Percentiles rank a stretch among this genome's conserved stretches.
These are phyloP conservation scores for Basipetospora sp. DNA, from an alignment of 2,329 filamentous ascomycete species.

Conservation along the genomic window DNA sequence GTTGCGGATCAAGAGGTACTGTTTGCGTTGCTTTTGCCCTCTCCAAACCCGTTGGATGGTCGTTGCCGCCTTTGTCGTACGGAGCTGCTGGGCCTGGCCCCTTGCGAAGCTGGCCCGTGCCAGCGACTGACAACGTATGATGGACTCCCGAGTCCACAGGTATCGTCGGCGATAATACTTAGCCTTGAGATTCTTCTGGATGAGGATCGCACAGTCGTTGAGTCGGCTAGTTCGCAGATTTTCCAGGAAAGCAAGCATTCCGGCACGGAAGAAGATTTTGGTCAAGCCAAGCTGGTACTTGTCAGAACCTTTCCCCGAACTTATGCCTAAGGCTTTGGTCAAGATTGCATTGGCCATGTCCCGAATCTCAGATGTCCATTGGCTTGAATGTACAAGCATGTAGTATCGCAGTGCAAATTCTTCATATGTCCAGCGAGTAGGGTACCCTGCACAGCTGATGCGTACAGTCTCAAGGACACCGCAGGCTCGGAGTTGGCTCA, in stretches of 20 bases:
- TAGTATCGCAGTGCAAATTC: constrained; percentile 97
- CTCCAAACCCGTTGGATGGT: constrained; percentile 93
- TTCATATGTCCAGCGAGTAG: constrained; percentile 96
- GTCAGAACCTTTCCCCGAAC: constrained; percentile 59
- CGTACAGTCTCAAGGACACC: constrained; percentile 97
- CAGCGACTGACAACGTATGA: constrained; percentile 66
- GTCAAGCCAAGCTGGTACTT: constrained; percentile 96
- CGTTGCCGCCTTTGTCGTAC: constrained; percentile 73
- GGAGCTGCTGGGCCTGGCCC: constrained; percentile 62
- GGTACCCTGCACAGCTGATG: constrained; percentile 94
- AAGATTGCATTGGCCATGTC: constrained; percentile 89
- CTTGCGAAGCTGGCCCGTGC: constrained; percentile 66
- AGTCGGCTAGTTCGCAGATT: constrained; percentile 80
- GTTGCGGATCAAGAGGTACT: constrained; percentile 61
- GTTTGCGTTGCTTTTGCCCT: constrained; percentile 76
- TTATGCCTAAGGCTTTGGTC: constrained; percentile 69
- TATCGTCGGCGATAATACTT: constrained; percentile 92
- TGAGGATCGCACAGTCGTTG: constrained; percentile 90
- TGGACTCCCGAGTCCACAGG: constrained; percentile 67
- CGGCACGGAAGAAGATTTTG: constrained; percentile 98
- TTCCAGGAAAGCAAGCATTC: constrained; percentile 96
- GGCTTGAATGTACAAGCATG: constrained; percentile 79
- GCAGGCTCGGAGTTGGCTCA: constrained; percentile 91
- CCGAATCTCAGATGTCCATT: constrained; percentile 88
- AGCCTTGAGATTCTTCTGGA: constrained; percentile 92